These are phyloP conservation scores for Racocetra persica DNA, from an alignment of 371 early-diverging fungal species.

Conservation along the genomic window DNA sequence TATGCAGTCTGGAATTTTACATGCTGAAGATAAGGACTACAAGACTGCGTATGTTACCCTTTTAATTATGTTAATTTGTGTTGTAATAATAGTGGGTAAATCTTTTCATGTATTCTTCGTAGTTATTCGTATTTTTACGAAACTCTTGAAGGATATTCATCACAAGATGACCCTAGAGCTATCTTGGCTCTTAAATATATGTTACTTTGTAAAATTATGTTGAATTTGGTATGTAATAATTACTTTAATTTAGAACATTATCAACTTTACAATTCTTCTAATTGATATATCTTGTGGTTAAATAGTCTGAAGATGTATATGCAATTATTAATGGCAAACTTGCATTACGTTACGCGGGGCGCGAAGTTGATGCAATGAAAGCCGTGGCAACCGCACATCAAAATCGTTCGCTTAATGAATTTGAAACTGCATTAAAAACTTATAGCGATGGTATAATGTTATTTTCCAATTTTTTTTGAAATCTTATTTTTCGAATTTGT, in stretches of 20 bases:
- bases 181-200: slow-evolving; percentile 94
- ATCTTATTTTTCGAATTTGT: not conserved
- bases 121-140: slow-evolving; percentile 95
- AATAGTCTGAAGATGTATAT: slow-evolving; percentile 87
- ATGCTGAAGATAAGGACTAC: slow-evolving; percentile 98
- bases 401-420: slow-evolving; percentile 91
- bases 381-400: slow-evolving; percentile 94
- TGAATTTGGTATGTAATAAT: slow-evolving; percentile 75
- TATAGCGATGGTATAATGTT: slow-evolving; percentile 74
- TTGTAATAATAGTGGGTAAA: not conserved
- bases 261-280: not conserved
- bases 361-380: slow-evolving; percentile 92
- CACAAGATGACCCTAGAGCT: slow-evolving; percentile 87
- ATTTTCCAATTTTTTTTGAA: not conserved
- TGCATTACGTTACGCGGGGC: slow-evolving; percentile 76
- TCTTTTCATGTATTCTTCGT: not conserved
- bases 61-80: slow-evolving; percentile 40
- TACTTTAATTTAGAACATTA: not conserved
- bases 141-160: slow-evolving; percentile 92
- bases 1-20: slow-evolving; percentile 97
- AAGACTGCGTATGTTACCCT: slow-evolving; percentile 86
- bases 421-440: slow-evolving; percentile 87
- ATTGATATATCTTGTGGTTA: not conserved
- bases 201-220: slow-evolving; percentile 98
- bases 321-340: slow-evolving; percentile 84